Evolutionary conservation across 192 early-diverging fungal genomes (phyloP), one percentile per base, ranked within the genome.

Genomic region (Coemansia sp.): DNA sequence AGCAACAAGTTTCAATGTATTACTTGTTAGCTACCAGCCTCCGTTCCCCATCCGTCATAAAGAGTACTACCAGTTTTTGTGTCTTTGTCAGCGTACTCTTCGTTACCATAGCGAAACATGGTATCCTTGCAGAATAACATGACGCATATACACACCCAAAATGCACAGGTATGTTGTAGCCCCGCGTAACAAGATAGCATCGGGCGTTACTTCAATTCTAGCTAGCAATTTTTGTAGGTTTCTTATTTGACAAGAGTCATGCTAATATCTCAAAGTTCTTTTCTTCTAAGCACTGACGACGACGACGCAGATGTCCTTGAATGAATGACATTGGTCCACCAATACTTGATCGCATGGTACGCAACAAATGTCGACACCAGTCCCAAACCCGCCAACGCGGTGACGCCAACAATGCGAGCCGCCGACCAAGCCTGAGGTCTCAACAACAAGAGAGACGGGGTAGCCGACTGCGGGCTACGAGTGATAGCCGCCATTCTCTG

Each of bases 401-500:
- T 70, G 31, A 77, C 63, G n/a, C 74, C 78, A 7, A 80, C 11
- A 16, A 80, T 77, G 42, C 67, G 59, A 5, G 78, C 68, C 0
- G 71, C 73, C 0, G 82, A 80, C 78, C 78, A 79, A 1, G 66
- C 68, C 7, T 80, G 75, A 22, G 82, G 82, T 0, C 76, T 61
- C 20, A 75, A 51, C 13, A 80, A 51, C 40, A 85, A 42, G 12
- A 80, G 40, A 6, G 82, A 61, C 8, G 82, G 82, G 0, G 82
- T 85, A 15, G 78, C 82, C 20, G 76, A 79, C 65, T 74, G 70
- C 34, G 82, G 82, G 29, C 55, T 77, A 10, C 82, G 71, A 10
- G 73, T 85, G 64, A 85, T 80, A 2, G 91, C 90, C 0, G 93
- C 93, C 68, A 98, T 82, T 18, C 94, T 86, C 73, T 94, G 90